These are phyloP conservation scores for Fragaria nilgerrensis DNA, from an alignment of 306 rosid genomes.

Conservation along the genomic window DNA sequence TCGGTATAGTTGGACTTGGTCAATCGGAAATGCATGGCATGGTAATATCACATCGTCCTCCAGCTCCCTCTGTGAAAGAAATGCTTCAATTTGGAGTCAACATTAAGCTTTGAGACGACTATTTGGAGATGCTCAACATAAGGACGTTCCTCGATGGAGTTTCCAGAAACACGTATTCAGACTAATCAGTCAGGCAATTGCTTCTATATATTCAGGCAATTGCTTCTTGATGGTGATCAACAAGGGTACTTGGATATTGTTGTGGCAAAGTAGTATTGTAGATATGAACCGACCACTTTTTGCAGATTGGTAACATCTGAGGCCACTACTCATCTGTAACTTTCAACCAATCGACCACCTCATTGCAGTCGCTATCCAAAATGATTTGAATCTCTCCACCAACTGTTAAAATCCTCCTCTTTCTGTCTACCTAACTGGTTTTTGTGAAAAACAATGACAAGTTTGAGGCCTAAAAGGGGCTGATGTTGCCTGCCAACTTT, in stretches of 20 bases:
- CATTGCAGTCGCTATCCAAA: background rate
- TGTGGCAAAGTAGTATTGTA: background rate
- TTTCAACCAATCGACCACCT: background rate
- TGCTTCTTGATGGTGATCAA: background rate
- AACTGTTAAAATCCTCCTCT: background rate
- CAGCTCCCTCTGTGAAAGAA: too few relatives aligned
- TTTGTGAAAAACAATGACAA: background rate
- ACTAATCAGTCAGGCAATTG: too few relatives aligned
- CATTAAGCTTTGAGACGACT: too few relatives aligned
- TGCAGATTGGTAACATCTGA: background rate
- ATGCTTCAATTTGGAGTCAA: too few relatives aligned
- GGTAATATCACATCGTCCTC: too few relatives aligned
- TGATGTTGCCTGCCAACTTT: conserved; percentile 60
- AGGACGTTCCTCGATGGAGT: too few relatives aligned
- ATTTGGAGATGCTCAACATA: too few relatives aligned
- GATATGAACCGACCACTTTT: background rate
- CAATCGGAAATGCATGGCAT: too few relatives aligned
- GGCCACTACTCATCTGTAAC: background rate
- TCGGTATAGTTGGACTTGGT: too few relatives aligned
- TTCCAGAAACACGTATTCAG: too few relatives aligned
- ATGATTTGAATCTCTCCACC: background rate
- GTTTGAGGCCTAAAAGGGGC: conserved; percentile 61
- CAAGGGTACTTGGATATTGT: too few relatives aligned
- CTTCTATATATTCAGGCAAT: too few relatives aligned
- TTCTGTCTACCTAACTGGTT: background rate